phyloP scores from a whole-genome alignment of 306 rosid species.

The Adenanthera pavonina region DNA sequence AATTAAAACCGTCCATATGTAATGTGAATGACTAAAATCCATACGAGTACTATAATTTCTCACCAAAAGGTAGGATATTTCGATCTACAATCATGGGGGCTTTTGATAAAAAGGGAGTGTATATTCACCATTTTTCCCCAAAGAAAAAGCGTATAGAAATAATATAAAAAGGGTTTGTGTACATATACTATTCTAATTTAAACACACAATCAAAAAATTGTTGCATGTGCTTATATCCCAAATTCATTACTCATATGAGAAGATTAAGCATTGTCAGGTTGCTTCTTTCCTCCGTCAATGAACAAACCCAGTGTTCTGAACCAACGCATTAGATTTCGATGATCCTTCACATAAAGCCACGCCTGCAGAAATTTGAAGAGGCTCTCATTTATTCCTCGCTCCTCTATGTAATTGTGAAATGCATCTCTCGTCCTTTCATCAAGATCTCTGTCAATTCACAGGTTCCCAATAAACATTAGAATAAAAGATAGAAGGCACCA shows the following conservation, averaged over 20 bases:
- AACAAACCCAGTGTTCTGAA: constrained; percentile 72
- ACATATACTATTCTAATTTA: background rate
- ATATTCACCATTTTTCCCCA: too few species aligned
- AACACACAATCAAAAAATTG: background rate
- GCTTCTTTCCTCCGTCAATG: constrained; percentile 62
- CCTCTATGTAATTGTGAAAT: constrained; percentile 79
- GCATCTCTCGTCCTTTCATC: constrained; percentile 81
- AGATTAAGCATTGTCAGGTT: constrained; percentile 48
- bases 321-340: constrained; percentile 87
- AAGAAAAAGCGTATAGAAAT: background rate
- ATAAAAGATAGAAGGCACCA: background rate
- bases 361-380: constrained; percentile 94
- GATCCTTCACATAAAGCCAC: constrained; percentile 95
- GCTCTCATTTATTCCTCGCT: constrained; percentile 80
- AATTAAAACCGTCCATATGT: too few species aligned
- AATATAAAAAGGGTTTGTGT: background rate
- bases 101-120: too few species aligned
- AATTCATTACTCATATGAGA: background rate
- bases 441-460: constrained; percentile 64
- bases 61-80: too few species aligned
- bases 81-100: too few species aligned
- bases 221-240: background rate
- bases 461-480: background rate
- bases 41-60: too few species aligned
- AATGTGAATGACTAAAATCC: too few species aligned